Evolutionary conservation across 768 basidiomycete species (phyloP).

Genomic region (Tulasnella sp.): DNA sequence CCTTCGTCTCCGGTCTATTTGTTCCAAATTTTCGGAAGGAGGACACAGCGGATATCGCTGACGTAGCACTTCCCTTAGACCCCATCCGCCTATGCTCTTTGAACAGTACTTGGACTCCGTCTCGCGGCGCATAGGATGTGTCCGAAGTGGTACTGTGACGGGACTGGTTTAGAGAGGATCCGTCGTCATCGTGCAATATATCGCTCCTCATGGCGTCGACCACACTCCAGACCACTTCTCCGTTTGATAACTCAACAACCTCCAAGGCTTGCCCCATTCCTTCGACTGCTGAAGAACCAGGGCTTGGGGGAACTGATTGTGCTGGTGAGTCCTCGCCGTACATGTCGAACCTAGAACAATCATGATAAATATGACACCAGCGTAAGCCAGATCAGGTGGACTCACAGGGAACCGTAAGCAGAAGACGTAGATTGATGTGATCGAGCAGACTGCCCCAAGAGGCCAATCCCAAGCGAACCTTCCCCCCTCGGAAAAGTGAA

Average conservation of each 20-base stretch:
- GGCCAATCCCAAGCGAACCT: not conserved
- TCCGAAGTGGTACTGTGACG: conserved; percentile 68
- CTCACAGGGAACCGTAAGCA: conserved; percentile 70
- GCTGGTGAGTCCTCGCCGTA: conserved; percentile 1
- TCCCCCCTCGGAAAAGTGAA: not conserved
- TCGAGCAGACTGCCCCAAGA: conserved; percentile 21
- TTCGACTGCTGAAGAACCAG: not conserved
- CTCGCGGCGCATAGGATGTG: conserved; percentile 40
- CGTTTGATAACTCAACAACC: conserved; percentile 75
- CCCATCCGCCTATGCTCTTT: conserved; percentile 61
- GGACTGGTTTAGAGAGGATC: conserved; percentile 44
- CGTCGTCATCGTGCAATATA: conserved; percentile 40
- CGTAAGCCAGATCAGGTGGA: conserved; percentile 27
- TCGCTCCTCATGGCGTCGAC: conserved; percentile 75
- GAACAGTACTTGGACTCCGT: conserved; percentile 54
- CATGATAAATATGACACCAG: conserved; percentile 69
- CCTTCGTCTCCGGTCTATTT: conserved; percentile 75
- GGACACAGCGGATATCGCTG: not conserved
- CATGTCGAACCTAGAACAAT: conserved; percentile 36
- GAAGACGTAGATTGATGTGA: conserved; percentile 54
- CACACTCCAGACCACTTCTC: conserved; percentile 77
- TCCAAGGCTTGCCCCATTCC: conserved; percentile 53
- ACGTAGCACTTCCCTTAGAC: conserved; percentile 47
- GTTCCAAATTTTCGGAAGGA: not conserved
- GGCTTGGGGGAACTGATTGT: conserved; percentile 33